Evolutionary conservation across 257 asterid species (phyloP).

Genomic region (Fraxinus anomala): DNA sequence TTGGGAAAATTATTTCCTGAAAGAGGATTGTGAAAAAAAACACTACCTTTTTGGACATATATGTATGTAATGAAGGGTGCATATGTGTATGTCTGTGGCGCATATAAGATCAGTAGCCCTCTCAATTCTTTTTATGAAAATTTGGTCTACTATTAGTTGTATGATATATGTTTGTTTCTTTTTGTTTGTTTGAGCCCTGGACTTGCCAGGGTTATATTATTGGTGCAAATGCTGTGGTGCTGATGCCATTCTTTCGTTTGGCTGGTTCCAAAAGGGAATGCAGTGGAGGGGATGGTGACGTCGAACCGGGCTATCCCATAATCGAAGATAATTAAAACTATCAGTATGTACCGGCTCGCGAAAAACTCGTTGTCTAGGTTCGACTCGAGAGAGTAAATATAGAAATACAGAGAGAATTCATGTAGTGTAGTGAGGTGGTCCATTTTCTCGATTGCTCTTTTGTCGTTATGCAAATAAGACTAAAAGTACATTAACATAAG

Average conservation of each 20-base stretch:
- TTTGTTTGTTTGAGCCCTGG: conserved; percentile 20
- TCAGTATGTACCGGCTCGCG: too few relatives aligned
- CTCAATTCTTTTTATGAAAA: conserved; percentile 30
- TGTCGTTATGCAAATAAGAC: not conserved
- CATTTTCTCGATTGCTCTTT: conserved; percentile 6
- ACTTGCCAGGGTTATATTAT: conserved; percentile 12
- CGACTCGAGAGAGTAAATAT: not conserved
- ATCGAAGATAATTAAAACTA: too few relatives aligned
- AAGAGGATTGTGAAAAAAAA: conserved; percentile 23
- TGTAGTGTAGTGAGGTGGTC: conserved; percentile 6
- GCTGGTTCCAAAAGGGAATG: not conserved
- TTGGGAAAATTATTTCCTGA: conserved; percentile 34
- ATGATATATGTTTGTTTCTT: conserved; percentile 7
- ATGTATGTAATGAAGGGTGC: conserved; percentile 50
- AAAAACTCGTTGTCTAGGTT: not conserved
- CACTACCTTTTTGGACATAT: conserved; percentile 46
- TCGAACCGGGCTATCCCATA: too few relatives aligned
- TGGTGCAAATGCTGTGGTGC: conserved; percentile 9
- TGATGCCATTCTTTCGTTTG: conserved; percentile 9
- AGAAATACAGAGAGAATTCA: not conserved
- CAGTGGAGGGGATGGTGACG: not conserved
- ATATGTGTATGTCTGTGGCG: conserved; percentile 43
- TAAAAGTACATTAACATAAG: not conserved
- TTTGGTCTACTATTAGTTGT: conserved; percentile 29
- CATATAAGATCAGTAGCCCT: conserved; percentile 42